Conservation (phyloP, 768 basidiomycete genomes). For the Podaxis sp. region DNA sequence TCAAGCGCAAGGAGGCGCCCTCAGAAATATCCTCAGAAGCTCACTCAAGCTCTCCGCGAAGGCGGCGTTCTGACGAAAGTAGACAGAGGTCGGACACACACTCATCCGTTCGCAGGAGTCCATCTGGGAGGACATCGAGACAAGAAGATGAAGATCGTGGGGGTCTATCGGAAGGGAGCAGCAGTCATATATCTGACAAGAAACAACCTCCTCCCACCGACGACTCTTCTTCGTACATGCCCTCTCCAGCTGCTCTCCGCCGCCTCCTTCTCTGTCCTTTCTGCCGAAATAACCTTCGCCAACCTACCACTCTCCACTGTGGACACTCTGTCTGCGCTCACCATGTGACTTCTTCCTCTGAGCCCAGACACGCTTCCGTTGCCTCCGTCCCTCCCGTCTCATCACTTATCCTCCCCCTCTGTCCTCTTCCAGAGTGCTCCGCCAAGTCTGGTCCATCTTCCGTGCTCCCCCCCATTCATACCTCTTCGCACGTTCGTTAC, state of each 20-base stretch:
- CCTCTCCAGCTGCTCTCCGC: constrained; percentile 23
- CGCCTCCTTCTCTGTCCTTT: constrained; percentile 53
- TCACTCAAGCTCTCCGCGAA: not conserved
- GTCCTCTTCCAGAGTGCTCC: constrained; percentile 35
- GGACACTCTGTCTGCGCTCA: constrained; percentile 78
- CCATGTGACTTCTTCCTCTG: constrained; percentile 37
- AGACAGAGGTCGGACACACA: not conserved
- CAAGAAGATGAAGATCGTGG: constrained; percentile 13
- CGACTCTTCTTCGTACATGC: constrained; percentile 10
- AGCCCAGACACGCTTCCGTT: constrained; percentile 7
- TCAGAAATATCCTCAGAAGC: not conserved
- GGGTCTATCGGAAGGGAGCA: constrained; percentile 1
- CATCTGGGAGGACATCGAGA: constrained; percentile 1
- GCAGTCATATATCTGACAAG: not conserved
- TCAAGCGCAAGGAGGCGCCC: constrained; percentile 9
- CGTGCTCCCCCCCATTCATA: constrained; percentile 38
- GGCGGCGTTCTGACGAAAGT: not conserved
- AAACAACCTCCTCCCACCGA: not conserved
- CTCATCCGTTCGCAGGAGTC: not conserved
- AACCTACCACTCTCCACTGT: constrained; percentile 73
- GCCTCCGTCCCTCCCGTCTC: not conserved
- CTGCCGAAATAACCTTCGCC: constrained; percentile 56
- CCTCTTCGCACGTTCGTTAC: constrained; percentile 35
- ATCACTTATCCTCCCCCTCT: constrained; percentile 18
- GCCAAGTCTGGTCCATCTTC: constrained; percentile 21